phyloP scores from a whole-genome alignment of 2,329 filamentous ascomycete species.

The Penicillium sp. region DNA sequence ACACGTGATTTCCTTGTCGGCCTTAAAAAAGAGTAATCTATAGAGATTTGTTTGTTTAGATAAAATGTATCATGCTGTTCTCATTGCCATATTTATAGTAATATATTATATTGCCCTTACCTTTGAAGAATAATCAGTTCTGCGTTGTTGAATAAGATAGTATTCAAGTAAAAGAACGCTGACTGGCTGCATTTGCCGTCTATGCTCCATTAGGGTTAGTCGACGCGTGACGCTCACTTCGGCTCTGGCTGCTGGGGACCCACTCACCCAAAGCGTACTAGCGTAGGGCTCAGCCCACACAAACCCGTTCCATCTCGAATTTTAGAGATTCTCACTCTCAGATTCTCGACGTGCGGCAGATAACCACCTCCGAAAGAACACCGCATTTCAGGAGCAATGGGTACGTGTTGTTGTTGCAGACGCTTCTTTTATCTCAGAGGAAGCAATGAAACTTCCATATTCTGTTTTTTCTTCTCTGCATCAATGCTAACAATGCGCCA shows the following conservation, averaged over 20 bases:
- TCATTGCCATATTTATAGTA: not conserved
- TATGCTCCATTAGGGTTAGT: not conserved
- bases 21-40: constrained; percentile 36
- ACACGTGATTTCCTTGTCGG: constrained; percentile 79
- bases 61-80: not conserved
- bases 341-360: constrained; percentile 38
- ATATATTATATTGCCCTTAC: too few relatives aligned
- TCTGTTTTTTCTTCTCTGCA: not conserved
- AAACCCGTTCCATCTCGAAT: constrained; percentile 36
- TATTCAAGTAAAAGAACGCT: too few relatives aligned
- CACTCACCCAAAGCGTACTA: constrained; percentile 25
- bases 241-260: constrained; percentile 4
- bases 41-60: not conserved
- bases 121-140: not conserved
- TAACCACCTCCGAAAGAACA: constrained; percentile 35
- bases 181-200: not conserved
- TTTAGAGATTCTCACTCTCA: constrained; percentile 36
- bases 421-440: not conserved
- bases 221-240: not conserved
- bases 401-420: constrained; percentile 22
- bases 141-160: not conserved
- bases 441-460: not conserved
- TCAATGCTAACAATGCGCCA: constrained; percentile 19
- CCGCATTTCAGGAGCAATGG: constrained; percentile 43
- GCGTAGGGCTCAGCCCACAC: constrained; percentile 45